Evolutionary conservation across 1,284 basidiomycete genomes (phyloP).

Genomic region (Gymnopus androsaceus): DNA sequence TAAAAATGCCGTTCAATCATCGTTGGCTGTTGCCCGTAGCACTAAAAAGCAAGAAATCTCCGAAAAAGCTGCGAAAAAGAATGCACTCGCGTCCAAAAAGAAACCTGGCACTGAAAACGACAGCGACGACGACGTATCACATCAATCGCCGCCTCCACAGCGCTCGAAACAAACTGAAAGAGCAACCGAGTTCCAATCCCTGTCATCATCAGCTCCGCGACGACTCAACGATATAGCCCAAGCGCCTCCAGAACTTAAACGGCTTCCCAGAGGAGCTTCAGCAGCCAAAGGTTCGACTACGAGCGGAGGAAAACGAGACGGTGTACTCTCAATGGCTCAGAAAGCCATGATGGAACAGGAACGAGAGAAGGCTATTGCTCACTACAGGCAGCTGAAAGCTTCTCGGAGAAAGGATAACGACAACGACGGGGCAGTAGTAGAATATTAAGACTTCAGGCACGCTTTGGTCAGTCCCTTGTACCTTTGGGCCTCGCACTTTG

Average conservation of each 20-base stretch:
- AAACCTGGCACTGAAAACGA: too few species aligned
- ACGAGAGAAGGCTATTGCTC: conserved; percentile 63
- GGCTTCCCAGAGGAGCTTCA: conserved; percentile 21
- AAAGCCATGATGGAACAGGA: conserved; percentile 75
- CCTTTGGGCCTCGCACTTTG: neutral
- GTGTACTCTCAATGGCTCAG: conserved; percentile 71
- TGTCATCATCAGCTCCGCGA: conserved; percentile 58
- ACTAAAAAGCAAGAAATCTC: conserved; percentile 44
- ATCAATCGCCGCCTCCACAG: conserved; percentile 22
- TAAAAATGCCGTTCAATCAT: conserved; percentile 58
- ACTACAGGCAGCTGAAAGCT: conserved; percentile 71
- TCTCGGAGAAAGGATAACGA: conserved; percentile 17
- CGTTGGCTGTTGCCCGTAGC: conserved; percentile 52
- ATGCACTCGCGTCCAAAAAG: conserved; percentile 15
- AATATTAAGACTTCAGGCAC: neutral
- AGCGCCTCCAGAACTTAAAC: conserved; percentile 59
- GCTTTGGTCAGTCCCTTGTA: neutral
- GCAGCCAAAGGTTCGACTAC: conserved; percentile 20
- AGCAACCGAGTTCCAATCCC: conserved; percentile 56
- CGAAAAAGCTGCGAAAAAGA: conserved; percentile 30
- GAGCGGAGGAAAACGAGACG: conserved; percentile 35
- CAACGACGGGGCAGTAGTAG: neutral
- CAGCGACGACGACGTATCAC: conserved; percentile 13
- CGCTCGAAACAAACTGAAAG: conserved; percentile 31
- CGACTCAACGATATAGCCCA: conserved; percentile 71